Percentiles rank a stretch among this genome's conserved stretches.
Conservation (phyloP, 805 yeast genomes). For the Wickerhamomyces bovis region DNA sequence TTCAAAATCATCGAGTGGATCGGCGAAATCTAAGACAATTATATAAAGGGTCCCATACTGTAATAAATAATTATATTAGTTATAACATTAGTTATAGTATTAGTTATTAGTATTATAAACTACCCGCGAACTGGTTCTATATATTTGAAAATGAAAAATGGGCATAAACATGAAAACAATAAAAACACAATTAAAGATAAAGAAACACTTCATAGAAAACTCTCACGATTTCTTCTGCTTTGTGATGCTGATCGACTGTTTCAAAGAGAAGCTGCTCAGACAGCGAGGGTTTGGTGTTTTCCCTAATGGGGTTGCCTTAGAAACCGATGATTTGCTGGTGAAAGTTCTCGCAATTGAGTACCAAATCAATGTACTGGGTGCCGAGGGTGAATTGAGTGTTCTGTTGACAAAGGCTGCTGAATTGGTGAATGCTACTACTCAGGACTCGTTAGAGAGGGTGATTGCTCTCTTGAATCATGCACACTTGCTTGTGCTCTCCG, state of each 20-base stretch:
- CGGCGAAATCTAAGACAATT: conserved; percentile 25
- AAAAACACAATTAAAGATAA: neutral
- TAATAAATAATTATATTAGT: no score
- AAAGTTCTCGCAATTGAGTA: neutral
- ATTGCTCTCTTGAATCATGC: neutral
- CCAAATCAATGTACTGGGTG: neutral
- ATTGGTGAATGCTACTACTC: neutral
- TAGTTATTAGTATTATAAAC: no score
- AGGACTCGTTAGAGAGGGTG: neutral
- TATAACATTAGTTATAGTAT: no score
- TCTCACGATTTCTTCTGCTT: neutral
- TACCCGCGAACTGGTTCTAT: neutral
- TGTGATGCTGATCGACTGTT: neutral
- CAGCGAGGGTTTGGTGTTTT: neutral
- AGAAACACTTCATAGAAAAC: neutral
- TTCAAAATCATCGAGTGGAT: conserved; percentile 88
- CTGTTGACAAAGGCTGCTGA: neutral
- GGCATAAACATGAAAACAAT: neutral
- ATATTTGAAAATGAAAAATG: no score
- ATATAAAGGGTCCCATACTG: no score
- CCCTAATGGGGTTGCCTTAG: neutral
- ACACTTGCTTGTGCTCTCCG: neutral
- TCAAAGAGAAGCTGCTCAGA: neutral
- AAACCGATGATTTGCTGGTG: neutral
- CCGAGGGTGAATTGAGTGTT: neutral